These are phyloP conservation scores for Phytophthora pini DNA, from an alignment of 352 stramenopile genomes.

Conservation along the genomic window DNA sequence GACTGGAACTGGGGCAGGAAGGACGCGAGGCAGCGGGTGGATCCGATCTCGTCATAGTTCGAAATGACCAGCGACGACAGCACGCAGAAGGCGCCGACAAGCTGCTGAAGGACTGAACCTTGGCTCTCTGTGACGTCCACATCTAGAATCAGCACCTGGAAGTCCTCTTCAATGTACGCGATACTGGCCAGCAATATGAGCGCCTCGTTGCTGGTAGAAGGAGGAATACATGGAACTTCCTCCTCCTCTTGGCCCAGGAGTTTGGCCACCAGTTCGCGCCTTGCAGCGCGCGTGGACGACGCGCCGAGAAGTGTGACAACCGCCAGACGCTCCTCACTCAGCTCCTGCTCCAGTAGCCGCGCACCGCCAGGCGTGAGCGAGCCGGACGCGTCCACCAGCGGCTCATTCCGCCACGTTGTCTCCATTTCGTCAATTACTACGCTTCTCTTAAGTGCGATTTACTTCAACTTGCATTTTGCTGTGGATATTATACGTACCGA, in stretches of 20 bases:
- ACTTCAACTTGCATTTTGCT: conserved; percentile 11
- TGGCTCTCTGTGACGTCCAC: conserved; percentile 11
- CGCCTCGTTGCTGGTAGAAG: conserved; percentile 16
- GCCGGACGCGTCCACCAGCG: conserved; percentile 47
- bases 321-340: conserved; percentile 58
- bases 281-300: conserved; percentile 32
- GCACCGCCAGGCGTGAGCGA: conserved; percentile 41
- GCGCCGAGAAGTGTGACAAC: conserved; percentile 56
- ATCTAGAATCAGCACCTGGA: conserved; percentile 62
- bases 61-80: conserved; percentile 75
- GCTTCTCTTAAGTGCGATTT: conserved; percentile 19
- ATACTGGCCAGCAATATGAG: conserved; percentile 54
- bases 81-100: conserved; percentile 54
- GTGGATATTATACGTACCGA: not conserved
- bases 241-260: conserved; percentile 16
- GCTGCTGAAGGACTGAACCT: conserved; percentile 16
- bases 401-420: conserved; percentile 47
- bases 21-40: conserved; percentile 20
- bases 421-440: conserved; percentile 40
- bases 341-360: conserved; percentile 49
- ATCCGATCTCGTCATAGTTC: conserved; percentile 42
- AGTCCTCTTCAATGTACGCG: conserved; percentile 56
- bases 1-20: conserved; percentile 50
- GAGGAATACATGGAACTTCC: not conserved
- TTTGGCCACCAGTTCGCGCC: conserved; percentile 42